Percentiles rank a stretch among this genome's conserved stretches.
phyloP scores from a whole-genome alignment of 192 early-diverging fungal species.

The Coemansia sp. region DNA sequence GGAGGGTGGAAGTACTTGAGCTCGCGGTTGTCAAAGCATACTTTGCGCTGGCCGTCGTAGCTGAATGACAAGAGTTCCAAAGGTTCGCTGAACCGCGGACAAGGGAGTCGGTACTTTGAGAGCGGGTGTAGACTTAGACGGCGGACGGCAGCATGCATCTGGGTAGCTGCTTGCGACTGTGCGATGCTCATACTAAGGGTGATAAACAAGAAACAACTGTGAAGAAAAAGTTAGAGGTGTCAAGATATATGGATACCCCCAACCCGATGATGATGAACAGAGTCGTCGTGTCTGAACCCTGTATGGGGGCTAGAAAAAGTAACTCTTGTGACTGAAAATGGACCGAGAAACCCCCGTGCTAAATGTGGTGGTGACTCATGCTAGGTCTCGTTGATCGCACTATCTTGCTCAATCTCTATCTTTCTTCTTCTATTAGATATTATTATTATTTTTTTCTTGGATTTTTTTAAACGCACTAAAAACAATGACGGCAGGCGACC shows the following conservation, averaged over 20 bases:
- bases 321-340: neutral
- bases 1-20: constrained; percentile 46
- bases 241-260: neutral
- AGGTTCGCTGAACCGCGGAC: constrained; percentile 63
- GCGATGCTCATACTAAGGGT: neutral
- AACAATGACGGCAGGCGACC: constrained; percentile 16
- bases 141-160: neutral
- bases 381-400: neutral
- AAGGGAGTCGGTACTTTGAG: constrained; percentile 45
- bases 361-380: constrained; percentile 4
- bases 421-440: neutral
- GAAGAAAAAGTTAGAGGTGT: neutral
- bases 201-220: neutral
- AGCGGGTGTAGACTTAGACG: constrained; percentile 39
- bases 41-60: constrained; percentile 61
- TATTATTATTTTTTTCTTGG: too few relatives aligned
- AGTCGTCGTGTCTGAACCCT: neutral
- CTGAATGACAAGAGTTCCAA: constrained; percentile 70
- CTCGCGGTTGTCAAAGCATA: constrained; percentile 62
- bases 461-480: neutral
- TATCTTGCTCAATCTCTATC: neutral
- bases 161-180: neutral
- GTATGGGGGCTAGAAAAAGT: neutral
- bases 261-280: neutral
- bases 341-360: neutral